Base-by-base conservation (phyloP, 371 early-diverging fungal species). In the Syncephalastrum contaminatum region DNA sequence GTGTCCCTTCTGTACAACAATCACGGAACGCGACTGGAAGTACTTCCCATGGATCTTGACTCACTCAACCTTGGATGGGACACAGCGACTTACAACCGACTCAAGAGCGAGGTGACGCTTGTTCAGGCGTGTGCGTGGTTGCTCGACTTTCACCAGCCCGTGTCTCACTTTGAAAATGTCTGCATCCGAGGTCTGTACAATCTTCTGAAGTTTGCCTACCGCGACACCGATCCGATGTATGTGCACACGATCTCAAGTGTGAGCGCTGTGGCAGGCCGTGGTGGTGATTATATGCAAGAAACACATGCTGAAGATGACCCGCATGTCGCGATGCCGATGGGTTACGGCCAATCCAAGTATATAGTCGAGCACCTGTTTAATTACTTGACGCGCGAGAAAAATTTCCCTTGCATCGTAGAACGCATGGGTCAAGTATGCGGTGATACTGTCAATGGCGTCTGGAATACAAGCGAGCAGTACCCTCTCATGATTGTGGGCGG, bases 381-480 rank as follows among this genome's bases (percentile, higher is more conserved):
- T 15, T 67, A 65, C 39, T 56, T 70, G n/a, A 57, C 65, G 14
- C 42, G 44, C 0, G 46, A 72, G 39, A 75, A 70, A 54, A 66
- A 63, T 10, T 62, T 74, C 13, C 73, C 73, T 4, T 60, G 66
- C 14, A 57, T 63, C 16, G 54, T 77, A 12, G 62, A 73, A 16
- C 72, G 77, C 13, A 50, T 77, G 22, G 75, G 75, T 4, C 81
- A 77, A 59, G 64, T 75, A 8, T 66, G 64, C 20, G 76, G 76
- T 21, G 73, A 75, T 27, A 59, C 67, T 10, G 44, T 43, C 1
- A 52, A 66, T 19, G 81, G 73, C 16, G 63, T 66, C 0, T 80
- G 81, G 81, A 80, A 80, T 20, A 58, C 53, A 1, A 56, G 54
- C 5, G 81, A 80, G 19, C 72, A 73, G 15, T 73, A 61, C 25